Evolutionary conservation across 306 rosid species (phyloP), one percentile per base, ranked within the genome.

Genomic region (Delonix regia): DNA sequence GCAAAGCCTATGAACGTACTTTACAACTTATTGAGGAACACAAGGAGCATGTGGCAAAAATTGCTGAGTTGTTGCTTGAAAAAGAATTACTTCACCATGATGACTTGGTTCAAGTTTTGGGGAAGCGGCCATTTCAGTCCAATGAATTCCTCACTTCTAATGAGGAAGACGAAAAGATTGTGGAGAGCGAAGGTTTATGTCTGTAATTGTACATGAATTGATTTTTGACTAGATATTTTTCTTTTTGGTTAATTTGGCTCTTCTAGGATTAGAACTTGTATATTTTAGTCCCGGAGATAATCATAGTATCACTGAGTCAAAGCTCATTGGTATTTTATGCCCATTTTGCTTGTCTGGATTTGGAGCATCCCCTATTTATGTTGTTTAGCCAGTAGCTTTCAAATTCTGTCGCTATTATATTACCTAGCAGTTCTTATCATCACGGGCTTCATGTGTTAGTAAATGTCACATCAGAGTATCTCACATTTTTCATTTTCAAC

Each of bases 71-170:
- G 83, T 82, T 94, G 83, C 96, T 94, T 41, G 94, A 92, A 71
- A 94, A 94, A 83, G 97, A 92, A 83, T 94, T 94, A 24, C 96
- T 94, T 85, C 97, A 90, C 85, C 98, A 86, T 72, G 94, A 94
- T 0, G 98, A 91, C 80, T 80, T 94, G 86, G 15, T 81, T 55
- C 82, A 56, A 36, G 81, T 94, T 53, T 77, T 92, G 80, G 97
- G 98, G 0, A 90, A 89, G 67, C 80, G 98, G 4, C 98, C 98
- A 13, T 94, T 84, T 77, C 78, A 86, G 75, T 16, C 86, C 0
- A 25, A 39, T 12, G 97, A 44, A 0, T 44, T 44, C 49, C 11
- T 16, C 16, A 11, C 16, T 10, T 44, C 2, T 44, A 2, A 3
- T 44, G 15, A 44, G 45, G 49, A 44, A 44, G 49, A 44, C 16